These are phyloP conservation scores for Eimeria tenella DNA, from an alignment of 169 alveolate genomes.

Conservation along the genomic window DNA sequence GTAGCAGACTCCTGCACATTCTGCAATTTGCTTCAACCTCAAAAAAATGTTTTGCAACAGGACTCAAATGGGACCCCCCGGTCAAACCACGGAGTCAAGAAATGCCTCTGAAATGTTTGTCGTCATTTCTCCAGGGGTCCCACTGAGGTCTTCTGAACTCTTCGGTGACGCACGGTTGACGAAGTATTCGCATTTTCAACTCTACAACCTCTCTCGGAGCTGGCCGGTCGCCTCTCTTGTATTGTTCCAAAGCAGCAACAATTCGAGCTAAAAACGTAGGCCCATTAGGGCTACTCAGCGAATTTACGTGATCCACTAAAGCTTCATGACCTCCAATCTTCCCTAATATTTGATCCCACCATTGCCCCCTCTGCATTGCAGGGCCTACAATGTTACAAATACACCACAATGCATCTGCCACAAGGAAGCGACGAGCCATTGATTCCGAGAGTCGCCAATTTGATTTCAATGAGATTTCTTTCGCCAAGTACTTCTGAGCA, in stretches of 20 bases:
- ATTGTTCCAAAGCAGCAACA: neutral
- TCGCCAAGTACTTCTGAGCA: neutral
- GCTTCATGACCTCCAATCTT: neutral
- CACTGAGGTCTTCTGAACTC: no score
- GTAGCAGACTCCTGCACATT: no score
- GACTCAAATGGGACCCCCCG: no score
- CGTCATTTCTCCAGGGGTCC: no score
- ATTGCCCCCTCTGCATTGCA: neutral
- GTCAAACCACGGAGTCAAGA: no score
- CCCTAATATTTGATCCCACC: neutral
- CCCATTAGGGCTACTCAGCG: neutral
- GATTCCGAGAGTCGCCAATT: neutral
- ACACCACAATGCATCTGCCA: constrained; percentile 40
- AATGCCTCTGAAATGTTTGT: no score
- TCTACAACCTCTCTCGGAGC: neutral
- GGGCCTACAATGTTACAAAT: neutral
- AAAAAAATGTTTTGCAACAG: no score
- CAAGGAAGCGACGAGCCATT: neutral
- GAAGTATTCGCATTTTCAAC: neutral
- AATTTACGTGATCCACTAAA: neutral
- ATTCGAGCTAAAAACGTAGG: neutral
- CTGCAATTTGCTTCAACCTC: no score
- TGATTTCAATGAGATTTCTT: neutral
- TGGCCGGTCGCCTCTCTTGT: neutral
- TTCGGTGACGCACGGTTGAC: no score